Percentiles rank a stretch among this genome's conserved stretches.
These are phyloP conservation scores for Heliosperma pusillum DNA, from an alignment of 148 eudicot genomes.

Conservation along the genomic window DNA sequence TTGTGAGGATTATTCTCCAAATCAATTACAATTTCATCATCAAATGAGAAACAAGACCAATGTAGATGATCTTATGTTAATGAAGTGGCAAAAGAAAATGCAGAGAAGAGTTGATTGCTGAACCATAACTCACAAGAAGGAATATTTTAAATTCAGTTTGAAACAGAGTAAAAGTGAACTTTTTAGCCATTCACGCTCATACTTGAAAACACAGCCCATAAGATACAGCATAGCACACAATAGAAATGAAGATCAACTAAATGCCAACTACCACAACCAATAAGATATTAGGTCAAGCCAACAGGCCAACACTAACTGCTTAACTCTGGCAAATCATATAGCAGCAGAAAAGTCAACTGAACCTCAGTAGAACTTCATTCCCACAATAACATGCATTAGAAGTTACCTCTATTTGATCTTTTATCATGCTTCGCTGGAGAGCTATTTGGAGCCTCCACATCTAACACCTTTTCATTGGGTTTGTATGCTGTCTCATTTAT, in stretches of 20 bases:
- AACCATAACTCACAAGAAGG: no score
- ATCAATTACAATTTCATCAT: no score
- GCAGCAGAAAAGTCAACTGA: background rate
- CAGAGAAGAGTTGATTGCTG: no score
- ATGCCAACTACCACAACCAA: background rate
- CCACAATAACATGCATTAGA: background rate
- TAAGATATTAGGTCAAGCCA: background rate
- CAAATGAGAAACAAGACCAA: no score
- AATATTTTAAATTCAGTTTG: no score
- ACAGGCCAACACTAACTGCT: background rate
- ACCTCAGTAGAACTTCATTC: background rate
- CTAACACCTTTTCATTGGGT: conserved; percentile 13
- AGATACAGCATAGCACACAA: background rate
- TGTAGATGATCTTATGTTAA: no score
- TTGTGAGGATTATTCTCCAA: no score
- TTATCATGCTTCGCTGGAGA: background rate
- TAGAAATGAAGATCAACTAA: background rate
- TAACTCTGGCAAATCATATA: background rate
- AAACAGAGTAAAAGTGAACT: background rate
- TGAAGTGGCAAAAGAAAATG: no score
- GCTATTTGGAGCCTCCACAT: conserved; percentile 7
- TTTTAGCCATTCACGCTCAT: background rate
- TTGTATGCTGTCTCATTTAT: conserved; percentile 5
- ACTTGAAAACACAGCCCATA: background rate
- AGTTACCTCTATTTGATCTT: background rate